Evolutionary conservation across 495 filamentous ascomycete species (phyloP), one percentile per base, ranked within the genome.

Genomic region (Daldinia childiae): DNA sequence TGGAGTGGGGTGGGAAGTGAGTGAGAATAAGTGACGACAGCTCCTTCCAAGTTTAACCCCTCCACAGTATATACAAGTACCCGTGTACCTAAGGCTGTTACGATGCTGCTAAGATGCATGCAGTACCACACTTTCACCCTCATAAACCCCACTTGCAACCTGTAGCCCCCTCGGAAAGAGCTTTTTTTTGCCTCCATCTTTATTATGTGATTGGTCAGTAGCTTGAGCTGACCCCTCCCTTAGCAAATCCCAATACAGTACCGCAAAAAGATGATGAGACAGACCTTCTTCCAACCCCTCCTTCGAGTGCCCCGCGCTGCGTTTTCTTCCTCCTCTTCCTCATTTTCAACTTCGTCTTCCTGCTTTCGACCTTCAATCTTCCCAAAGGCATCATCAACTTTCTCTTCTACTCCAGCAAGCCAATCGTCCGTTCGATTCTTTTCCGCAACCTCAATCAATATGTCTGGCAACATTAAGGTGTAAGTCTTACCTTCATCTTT

Each of bases 401-500:
- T 62, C 39, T 54, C 58, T 69, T 61, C 57, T 54, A 45, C 70
- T 58, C 48, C 52, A 66, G 7, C 66, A 73, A 68, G 4, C 41
- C 68, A 74, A 66, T 62, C 63, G 21, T 63, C 65, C 39, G 29
- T 67, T 51, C 76, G 88, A 79, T 82, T 81, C 72, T 93, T 92
- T 80, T 85, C 87, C 76, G 81, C 89, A 77, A 86, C 90, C 69
- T 74, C 87, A 74, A 79, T 86, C 79, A 86, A 80, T 78, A 93
- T 93, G 91, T 78, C 84, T 68, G 83, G 88, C 81, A 85, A 90
- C 79, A 58, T 60, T 66, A 66, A 68, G 57, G 74, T 76, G 68
- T 74, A 74, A 71, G 67, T 66, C 43, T 29, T 24, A 1, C 17
- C 57, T 39, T 15, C 4, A 19, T 19, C 15, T 12, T 19, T 6